Percentiles rank a stretch among this genome's conserved stretches.
Conservation (phyloP, 352 stramenopile species). For the Nothophytophthora sp. region DNA sequence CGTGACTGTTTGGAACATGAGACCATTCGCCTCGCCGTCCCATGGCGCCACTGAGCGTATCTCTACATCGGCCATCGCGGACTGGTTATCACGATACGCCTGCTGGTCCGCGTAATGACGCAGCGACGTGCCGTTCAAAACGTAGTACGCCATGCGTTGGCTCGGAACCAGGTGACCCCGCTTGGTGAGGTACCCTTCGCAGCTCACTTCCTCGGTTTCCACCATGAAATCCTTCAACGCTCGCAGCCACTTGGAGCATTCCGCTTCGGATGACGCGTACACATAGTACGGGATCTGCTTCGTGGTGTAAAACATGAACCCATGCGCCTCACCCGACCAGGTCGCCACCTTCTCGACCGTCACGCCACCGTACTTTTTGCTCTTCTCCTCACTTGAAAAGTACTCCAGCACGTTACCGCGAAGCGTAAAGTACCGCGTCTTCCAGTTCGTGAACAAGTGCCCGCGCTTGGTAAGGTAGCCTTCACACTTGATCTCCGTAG, state of each 20-base stretch:
- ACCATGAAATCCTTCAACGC: conserved; percentile 87
- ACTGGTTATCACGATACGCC: conserved; percentile 86
- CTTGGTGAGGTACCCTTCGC: conserved; percentile 87
- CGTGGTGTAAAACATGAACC: conserved; percentile 91
- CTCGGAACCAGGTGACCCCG: conserved; percentile 86
- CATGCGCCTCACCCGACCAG: conserved; percentile 84
- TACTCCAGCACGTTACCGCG: conserved; percentile 84
- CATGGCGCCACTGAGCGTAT: conserved; percentile 73
- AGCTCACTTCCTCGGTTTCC: conserved; percentile 83
- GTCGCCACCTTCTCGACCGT: conserved; percentile 85
- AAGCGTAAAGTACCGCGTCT: conserved; percentile 89
- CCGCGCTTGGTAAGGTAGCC: conserved; percentile 88
- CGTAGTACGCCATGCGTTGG: conserved; percentile 87
- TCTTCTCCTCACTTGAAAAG: conserved; percentile 83
- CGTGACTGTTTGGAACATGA: conserved; percentile 88
- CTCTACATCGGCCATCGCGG: conserved; percentile 84
- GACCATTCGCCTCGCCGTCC: conserved; percentile 78
- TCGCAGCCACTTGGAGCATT: conserved; percentile 79
- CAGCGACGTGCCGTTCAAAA: conserved; percentile 80
- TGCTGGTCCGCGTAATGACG: conserved; percentile 84
- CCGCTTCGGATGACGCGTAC: conserved; percentile 79
- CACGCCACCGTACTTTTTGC: conserved; percentile 86
- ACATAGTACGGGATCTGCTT: conserved; percentile 92
- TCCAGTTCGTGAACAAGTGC: conserved; percentile 91
- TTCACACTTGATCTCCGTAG: conserved; percentile 70